phyloP scores from a whole-genome alignment of 1,284 basidiomycete genomes.

The Malassezia yamatoensis region DNA sequence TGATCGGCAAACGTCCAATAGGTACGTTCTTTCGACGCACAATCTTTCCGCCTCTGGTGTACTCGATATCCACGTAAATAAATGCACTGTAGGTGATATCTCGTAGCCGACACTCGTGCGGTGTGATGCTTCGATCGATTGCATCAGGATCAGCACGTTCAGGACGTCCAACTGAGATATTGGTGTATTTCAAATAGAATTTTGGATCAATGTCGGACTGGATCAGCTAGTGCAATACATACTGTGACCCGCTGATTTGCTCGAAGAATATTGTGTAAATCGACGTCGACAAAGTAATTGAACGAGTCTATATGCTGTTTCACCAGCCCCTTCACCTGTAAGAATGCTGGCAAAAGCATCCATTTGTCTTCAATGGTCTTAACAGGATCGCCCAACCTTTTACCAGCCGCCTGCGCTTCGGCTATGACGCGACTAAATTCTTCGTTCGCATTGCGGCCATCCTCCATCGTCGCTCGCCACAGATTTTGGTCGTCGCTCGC shows the following conservation, averaged over 20 bases:
- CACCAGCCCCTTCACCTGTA: conserved; percentile 47
- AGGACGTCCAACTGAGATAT: conserved; percentile 69
- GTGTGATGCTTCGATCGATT: conserved; percentile 75
- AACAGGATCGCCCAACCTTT: conserved; percentile 51
- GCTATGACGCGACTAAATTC: conserved; percentile 9
- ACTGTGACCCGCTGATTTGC: conserved; percentile 43
- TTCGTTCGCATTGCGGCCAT: neutral
- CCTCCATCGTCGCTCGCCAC: conserved; percentile 4
- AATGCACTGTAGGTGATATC: conserved; percentile 93
- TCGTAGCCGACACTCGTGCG: conserved; percentile 91
- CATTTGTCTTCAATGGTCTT: conserved; percentile 52
- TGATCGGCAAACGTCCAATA: conserved; percentile 89
- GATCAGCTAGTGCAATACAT: neutral
- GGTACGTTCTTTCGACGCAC: conserved; percentile 72
- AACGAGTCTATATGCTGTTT: conserved; percentile 99
- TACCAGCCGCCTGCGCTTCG: conserved; percentile 26
- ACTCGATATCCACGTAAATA: conserved; percentile 88
- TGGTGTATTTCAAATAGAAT: conserved; percentile 93
- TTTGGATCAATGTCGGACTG: conserved; percentile 86
- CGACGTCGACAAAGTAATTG: conserved; percentile 94
- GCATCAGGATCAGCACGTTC: conserved; percentile 66
- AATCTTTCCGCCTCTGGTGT: conserved; percentile 81
- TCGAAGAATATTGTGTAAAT: conserved; percentile 66
- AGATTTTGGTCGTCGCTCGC: neutral
- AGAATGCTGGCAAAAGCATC: conserved; percentile 44